Conservation (phyloP, 1,139 yeast species). For the Blastobotrys persicus region DNA sequence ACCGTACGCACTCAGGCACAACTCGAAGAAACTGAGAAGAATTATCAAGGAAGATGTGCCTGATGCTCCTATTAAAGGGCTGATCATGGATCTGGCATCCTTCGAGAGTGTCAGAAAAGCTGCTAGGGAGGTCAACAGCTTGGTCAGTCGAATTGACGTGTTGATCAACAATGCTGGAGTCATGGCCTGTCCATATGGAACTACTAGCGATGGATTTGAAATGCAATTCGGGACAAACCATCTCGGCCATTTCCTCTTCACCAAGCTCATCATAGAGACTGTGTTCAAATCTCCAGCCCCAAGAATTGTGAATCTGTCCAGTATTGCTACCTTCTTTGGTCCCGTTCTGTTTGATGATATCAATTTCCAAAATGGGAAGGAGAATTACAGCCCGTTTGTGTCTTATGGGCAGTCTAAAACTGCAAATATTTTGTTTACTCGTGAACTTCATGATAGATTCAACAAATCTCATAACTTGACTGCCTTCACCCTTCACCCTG, state of each 20-base stretch:
- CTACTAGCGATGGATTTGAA: conserved; percentile 67
- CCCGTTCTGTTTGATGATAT: conserved; percentile 33
- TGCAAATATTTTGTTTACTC: conserved; percentile 23
- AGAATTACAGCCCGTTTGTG: conserved; percentile 13
- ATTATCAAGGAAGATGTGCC: conserved; percentile 18
- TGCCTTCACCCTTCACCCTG: conserved; percentile 1
- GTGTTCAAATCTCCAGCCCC: conserved; percentile 48
- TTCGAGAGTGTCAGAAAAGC: conserved; percentile 25
- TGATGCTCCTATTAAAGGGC: conserved; percentile 15
- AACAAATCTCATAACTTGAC: background rate
- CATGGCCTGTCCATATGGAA: conserved; percentile 67
- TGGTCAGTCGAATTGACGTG: conserved; percentile 48
- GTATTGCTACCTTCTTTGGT: conserved; percentile 53
- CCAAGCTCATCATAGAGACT: conserved; percentile 48
- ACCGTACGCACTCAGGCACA: conserved; percentile 34
- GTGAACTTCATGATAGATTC: background rate
- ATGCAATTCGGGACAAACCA: conserved; percentile 78
- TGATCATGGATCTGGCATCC: conserved; percentile 41
- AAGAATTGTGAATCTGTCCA: conserved; percentile 62
- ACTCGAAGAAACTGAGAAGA: conserved; percentile 21
- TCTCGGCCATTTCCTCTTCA: conserved; percentile 56
- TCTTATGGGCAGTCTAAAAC: conserved; percentile 34
- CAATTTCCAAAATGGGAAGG: conserved; percentile 20
- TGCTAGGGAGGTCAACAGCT: conserved; percentile 25
- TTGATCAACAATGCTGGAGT: conserved; percentile 80